Evolutionary conservation across 352 stramenopile genomes (phyloP).

Genomic region (Globisporangium cederbergense): DNA sequence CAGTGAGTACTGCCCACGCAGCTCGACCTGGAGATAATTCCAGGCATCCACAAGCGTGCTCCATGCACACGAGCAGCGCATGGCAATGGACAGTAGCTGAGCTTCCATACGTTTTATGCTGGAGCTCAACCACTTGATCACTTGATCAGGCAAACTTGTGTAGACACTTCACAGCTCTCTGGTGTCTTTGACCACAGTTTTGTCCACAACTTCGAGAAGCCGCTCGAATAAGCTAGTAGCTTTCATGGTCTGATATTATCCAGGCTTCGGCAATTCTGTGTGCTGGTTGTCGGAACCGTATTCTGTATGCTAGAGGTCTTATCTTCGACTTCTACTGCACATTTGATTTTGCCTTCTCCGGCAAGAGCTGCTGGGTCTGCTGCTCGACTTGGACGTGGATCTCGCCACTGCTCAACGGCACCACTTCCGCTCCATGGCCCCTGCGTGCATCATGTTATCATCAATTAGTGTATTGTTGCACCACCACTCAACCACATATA

Average conservation of each 20-base stretch:
- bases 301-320: not conserved
- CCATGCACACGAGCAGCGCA: not conserved
- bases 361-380: conserved; percentile 29
- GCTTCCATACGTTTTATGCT: no score
- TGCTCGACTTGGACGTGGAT: conserved; percentile 68
- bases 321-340: not conserved
- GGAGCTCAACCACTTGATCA: no score
- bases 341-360: conserved; percentile 8
- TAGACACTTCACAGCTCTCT: no score
- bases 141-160: no score
- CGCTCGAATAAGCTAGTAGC: no score
- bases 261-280: no score
- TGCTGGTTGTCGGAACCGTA: not conserved
- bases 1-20: conserved; percentile 2
- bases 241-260: no score
- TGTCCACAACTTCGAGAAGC: no score
- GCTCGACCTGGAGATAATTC: not conserved
- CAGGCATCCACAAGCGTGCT: not conserved
- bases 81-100: not conserved
- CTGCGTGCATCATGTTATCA: conserved; percentile 11
- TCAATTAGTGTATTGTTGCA: not conserved
- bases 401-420: conserved; percentile 52
- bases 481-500: not conserved
- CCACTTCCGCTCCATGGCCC: conserved; percentile 46
- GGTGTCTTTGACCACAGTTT: no score